Evolutionary conservation across 176 grass and related monocot species (phyloP).

Genomic region (Thalia dealbata): DNA sequence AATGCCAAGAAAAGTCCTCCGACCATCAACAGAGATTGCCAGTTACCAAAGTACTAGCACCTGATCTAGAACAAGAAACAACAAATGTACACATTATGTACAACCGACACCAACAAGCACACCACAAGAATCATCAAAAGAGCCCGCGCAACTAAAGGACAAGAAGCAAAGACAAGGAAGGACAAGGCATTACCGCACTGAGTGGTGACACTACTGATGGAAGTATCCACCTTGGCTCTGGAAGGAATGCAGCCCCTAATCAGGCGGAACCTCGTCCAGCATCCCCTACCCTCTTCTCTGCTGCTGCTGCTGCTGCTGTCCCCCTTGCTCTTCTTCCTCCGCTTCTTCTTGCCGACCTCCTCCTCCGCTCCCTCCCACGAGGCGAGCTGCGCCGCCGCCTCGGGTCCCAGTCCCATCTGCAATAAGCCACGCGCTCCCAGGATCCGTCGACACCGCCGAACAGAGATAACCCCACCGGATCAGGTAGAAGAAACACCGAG

Average conservation of each 20-base stretch:
- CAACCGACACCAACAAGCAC: background rate
- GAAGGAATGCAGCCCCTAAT: constrained; percentile 6
- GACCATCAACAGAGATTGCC: background rate
- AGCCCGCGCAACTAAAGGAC: background rate
- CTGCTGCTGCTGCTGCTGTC: background rate
- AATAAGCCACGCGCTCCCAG: background rate
- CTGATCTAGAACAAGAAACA: background rate
- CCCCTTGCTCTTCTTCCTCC: background rate
- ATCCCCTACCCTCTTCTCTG: background rate
- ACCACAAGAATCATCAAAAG: background rate
- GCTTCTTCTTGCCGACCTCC: background rate
- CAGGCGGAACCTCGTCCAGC: background rate
- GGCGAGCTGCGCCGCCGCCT: background rate
- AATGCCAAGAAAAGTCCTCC: too few relatives aligned
- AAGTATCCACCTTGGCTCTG: constrained; percentile 11
- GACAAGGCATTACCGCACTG: constrained; percentile 1
- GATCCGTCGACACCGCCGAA: background rate
- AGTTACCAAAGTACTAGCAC: background rate
- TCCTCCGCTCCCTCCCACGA: constrained; percentile 4
- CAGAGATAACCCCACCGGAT: background rate
- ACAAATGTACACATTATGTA: background rate
- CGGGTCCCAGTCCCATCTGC: background rate
- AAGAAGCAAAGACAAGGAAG: background rate
- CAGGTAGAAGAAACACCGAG: background rate
- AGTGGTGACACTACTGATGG: constrained; percentile 4